phyloP scores from a whole-genome alignment of 2,329 filamentous ascomycete genomes.

The Chrysosporium keratinophilum region DNA sequence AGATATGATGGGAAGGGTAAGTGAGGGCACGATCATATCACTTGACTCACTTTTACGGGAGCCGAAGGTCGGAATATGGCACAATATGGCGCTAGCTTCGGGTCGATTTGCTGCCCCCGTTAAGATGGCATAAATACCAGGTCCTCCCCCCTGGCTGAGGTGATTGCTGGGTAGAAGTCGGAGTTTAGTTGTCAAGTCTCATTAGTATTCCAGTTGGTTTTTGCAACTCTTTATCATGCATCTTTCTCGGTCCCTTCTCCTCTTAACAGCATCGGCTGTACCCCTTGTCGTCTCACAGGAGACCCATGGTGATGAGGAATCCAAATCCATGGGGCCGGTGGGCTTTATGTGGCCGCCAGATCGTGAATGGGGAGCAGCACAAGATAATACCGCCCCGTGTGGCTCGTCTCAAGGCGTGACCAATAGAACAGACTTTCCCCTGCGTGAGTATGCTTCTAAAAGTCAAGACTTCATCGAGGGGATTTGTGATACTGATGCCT shows the following conservation, averaged over 20 bases:
- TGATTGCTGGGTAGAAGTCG: too few relatives aligned
- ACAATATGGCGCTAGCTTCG: too few relatives aligned
- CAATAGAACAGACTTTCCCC: conserved; percentile 48
- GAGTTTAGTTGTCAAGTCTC: background rate
- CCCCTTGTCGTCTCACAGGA: background rate
- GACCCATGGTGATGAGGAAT: conserved; percentile 15
- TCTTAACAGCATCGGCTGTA: background rate
- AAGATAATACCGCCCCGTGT: conserved; percentile 50
- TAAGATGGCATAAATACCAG: too few relatives aligned
- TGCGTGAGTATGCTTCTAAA: conserved; percentile 33
- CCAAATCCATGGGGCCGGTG: conserved; percentile 44
- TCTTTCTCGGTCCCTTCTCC: background rate
- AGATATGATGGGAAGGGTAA: too few relatives aligned
- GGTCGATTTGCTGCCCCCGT: too few relatives aligned
- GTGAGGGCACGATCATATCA: too few relatives aligned
- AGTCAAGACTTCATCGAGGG: too few relatives aligned
- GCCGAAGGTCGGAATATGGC: too few relatives aligned
- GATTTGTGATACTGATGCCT: too few relatives aligned
- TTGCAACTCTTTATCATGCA: background rate
- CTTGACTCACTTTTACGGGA: too few relatives aligned
- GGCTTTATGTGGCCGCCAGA: conserved; percentile 53
- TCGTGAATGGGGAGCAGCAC: conserved; percentile 44
- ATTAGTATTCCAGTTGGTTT: background rate
- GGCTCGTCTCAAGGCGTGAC: conserved; percentile 41
- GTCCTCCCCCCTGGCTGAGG: too few relatives aligned